Percentiles rank a stretch among this genome's conserved stretches.
Evolutionary conservation across 192 early-diverging fungal genomes (phyloP).

Genomic region (Umbelopsis sp.): DNA sequence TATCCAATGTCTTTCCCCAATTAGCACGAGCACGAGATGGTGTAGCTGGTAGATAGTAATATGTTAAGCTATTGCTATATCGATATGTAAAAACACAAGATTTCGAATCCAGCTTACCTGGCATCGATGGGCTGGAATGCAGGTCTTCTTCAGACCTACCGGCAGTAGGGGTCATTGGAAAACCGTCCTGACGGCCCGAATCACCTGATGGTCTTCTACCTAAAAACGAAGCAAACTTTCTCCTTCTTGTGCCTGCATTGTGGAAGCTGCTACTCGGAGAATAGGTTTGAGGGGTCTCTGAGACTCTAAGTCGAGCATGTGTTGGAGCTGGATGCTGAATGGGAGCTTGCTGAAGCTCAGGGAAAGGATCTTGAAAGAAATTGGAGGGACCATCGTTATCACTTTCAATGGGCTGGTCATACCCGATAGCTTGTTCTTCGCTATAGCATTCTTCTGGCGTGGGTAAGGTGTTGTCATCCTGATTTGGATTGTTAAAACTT

Average conservation of each 20-base stretch:
- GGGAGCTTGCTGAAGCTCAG: background rate
- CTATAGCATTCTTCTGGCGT: constrained; percentile 14
- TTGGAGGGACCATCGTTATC: background rate
- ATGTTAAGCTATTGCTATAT: background rate
- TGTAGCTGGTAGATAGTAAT: background rate
- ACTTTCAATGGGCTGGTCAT: background rate
- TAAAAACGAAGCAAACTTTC: background rate
- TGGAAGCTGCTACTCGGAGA: background rate
- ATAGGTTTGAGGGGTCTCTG: background rate
- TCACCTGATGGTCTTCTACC: background rate
- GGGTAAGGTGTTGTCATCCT: constrained; percentile 29
- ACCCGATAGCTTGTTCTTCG: background rate
- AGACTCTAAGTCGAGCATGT: background rate
- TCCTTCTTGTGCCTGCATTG: background rate
- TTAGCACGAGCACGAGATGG: constrained; percentile 23
- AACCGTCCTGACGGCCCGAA: background rate
- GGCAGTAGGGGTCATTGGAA: background rate
- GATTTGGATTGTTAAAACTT: background rate
- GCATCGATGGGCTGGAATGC: background rate
- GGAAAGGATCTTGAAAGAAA: constrained; percentile 4
- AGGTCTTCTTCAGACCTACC: background rate
- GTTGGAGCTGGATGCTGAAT: background rate
- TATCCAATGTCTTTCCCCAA: constrained; percentile 39
- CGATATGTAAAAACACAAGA: background rate
- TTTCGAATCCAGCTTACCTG: constrained; percentile 8